A percentile compares a stretch with the other conserved stretches of the same genome.
phyloP scores from a whole-genome alignment of 2,329 filamentous ascomycete genomes.

The Talaromyces sp. region DNA sequence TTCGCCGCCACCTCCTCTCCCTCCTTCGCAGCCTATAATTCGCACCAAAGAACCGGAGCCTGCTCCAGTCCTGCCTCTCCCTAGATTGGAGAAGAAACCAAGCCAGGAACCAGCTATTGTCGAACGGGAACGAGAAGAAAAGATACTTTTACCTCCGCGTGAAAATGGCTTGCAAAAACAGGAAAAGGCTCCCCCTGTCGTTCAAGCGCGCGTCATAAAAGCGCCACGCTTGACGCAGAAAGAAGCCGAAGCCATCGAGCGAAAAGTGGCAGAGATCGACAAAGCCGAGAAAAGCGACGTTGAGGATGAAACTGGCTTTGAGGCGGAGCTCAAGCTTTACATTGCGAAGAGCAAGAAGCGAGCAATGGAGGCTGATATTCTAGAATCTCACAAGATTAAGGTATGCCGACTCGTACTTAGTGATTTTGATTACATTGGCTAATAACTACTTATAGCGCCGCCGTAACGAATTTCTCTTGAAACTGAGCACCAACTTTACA shows the following conservation, averaged over 20 bases:
- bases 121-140: conserved; percentile 20
- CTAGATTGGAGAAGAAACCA: conserved; percentile 30
- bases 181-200: conserved; percentile 18
- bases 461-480: conserved; percentile 54
- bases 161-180: conserved; percentile 25
- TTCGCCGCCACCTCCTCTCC: conserved; percentile 35
- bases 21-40: conserved; percentile 5
- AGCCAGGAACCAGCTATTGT: conserved; percentile 25
- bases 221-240: conserved; percentile 55
- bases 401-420: conserved; percentile 43
- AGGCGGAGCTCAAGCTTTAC: conserved; percentile 53
- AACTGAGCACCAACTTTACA: conserved; percentile 58
- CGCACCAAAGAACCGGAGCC: conserved; percentile 26
- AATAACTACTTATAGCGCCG: conserved; percentile 51
- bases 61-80: conserved; percentile 25
- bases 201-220: conserved; percentile 44
- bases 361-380: conserved; percentile 60
- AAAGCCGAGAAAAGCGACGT: conserved; percentile 56
- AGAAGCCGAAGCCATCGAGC: conserved; percentile 67
- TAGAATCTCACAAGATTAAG: conserved; percentile 64
- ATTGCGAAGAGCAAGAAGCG: conserved; percentile 61
- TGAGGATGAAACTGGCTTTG: conserved; percentile 50
- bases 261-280: conserved; percentile 59
- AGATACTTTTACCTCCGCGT: conserved; percentile 18
- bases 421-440: neutral